Conservation (phyloP, 2,329 filamentous ascomycete genomes). For the Alternaria rosae region DNA sequence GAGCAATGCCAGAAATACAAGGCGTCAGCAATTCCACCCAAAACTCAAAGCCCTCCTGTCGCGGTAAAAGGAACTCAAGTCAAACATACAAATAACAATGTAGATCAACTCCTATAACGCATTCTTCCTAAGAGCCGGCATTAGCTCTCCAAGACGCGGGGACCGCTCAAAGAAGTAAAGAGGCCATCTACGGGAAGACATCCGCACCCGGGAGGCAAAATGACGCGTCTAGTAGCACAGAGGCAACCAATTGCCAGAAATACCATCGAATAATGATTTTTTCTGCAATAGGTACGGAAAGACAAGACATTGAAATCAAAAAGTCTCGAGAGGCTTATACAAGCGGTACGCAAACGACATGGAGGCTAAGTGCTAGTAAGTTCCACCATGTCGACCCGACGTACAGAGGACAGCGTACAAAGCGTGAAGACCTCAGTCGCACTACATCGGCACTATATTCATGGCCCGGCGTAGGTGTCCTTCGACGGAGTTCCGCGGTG, state of each 20-base stretch:
- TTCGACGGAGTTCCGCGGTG: constrained; percentile 8
- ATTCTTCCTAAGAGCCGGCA: neutral
- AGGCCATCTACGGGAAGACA: constrained; percentile 7
- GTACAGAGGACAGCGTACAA: constrained; percentile 20
- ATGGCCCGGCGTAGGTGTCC: constrained; percentile 11
- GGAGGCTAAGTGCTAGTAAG: neutral
- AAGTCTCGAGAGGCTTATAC: neutral
- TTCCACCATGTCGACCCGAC: constrained; percentile 1
- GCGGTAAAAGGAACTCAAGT: neutral
- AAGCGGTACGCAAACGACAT: neutral
- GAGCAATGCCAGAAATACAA: neutral
- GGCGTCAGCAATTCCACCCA: too few relatives aligned
- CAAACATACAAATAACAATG: neutral
- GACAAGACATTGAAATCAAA: neutral
- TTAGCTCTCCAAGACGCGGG: constrained; percentile 12
- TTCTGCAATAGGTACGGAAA: neutral
- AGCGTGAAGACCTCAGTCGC: constrained; percentile 19
- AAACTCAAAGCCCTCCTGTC: neutral
- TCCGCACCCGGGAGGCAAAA: constrained; percentile 12
- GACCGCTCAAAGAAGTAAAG: constrained; percentile 18
- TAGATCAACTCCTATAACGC: neutral
- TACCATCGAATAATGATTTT: neutral
- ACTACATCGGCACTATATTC: constrained; percentile 17
- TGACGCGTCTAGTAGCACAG: constrained; percentile 10
- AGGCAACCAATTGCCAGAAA: neutral